phyloP scores from a whole-genome alignment of 2,329 filamentous ascomycete species.

The Trichocomaceae sp. region DNA sequence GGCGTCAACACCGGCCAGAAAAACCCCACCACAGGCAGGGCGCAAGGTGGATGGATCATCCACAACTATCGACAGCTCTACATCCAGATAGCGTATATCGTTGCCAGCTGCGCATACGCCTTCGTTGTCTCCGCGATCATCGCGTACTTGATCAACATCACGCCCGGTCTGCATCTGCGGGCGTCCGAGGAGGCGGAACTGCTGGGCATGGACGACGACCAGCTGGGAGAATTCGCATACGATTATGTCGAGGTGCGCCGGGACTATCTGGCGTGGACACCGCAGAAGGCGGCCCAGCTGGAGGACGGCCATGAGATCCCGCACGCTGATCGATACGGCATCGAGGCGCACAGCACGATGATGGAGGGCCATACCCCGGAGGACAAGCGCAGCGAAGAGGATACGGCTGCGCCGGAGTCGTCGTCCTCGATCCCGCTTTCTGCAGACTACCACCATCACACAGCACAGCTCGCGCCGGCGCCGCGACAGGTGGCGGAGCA shows the following conservation, averaged over 20 bases:
- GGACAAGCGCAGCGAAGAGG: slow-evolving; percentile 26
- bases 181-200: slow-evolving; percentile 62
- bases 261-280: slow-evolving; percentile 47
- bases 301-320: slow-evolving; percentile 50
- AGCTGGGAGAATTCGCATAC: slow-evolving; percentile 47
- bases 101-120: slow-evolving; percentile 58
- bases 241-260: slow-evolving; percentile 48
- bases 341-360: slow-evolving; percentile 56
- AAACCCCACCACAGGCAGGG: slow-evolving; percentile 29
- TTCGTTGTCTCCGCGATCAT: slow-evolving; percentile 64
- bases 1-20: slow-evolving; percentile 51
- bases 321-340: slow-evolving; percentile 54
- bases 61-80: slow-evolving; percentile 64
- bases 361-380: slow-evolving; percentile 48
- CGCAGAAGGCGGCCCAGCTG: slow-evolving; percentile 37
- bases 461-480: slow-evolving; percentile 12
- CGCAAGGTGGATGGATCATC: slow-evolving; percentile 62
- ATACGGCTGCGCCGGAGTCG: slow-evolving; percentile 22
- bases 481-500: slow-evolving; percentile 27
- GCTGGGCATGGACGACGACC: slow-evolving; percentile 53
- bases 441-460: slow-evolving; percentile 8
- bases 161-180: slow-evolving; percentile 64
- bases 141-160: slow-evolving; percentile 62
- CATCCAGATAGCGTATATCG: slow-evolving; percentile 63
- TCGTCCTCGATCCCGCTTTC: background rate